phyloP scores from a whole-genome alignment of 495 filamentous ascomycete genomes.

The Penicillium goetzii region DNA sequence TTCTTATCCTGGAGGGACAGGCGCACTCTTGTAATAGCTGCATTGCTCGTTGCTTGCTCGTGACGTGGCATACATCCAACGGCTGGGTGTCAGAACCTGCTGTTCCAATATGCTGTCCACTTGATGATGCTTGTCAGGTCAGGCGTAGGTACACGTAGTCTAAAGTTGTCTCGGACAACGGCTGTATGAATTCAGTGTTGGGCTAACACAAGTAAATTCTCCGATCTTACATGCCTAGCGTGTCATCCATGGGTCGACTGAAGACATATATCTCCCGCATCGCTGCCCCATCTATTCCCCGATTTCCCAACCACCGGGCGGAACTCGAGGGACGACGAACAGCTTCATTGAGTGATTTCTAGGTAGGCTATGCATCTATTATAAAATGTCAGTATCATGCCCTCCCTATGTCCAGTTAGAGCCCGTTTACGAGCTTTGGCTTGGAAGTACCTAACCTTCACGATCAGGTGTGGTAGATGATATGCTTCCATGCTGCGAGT shows the following conservation, averaged over 20 bases:
- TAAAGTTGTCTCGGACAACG: slow-evolving; percentile 2
- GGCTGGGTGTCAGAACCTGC: slow-evolving; percentile 26
- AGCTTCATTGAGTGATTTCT: background rate
- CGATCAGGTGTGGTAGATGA: background rate
- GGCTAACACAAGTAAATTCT: slow-evolving; percentile 17
- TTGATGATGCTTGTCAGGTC: slow-evolving; percentile 27
- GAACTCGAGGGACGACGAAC: background rate
- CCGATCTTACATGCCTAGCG: slow-evolving; percentile 11
- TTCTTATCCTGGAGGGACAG: background rate
- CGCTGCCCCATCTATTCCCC: background rate
- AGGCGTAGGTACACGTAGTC: slow-evolving; percentile 42
- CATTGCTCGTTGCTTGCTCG: slow-evolving; percentile 34
- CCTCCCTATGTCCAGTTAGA: background rate
- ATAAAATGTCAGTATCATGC: background rate
- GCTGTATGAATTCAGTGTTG: slow-evolving; percentile 4
- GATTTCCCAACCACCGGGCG: slow-evolving; percentile 2
- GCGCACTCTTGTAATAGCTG: slow-evolving; percentile 24
- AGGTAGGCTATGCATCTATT: too few species aligned
- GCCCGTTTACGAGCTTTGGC: background rate
- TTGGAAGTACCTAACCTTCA: too few species aligned
- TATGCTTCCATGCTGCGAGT: background rate
- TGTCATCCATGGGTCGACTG: background rate
- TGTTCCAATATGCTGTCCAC: slow-evolving; percentile 29
- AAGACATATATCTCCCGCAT: slow-evolving; percentile 22
- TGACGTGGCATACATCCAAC: slow-evolving; percentile 48